phyloP scores from a whole-genome alignment of 345 rosid genomes.

The Punica granatum region DNA sequence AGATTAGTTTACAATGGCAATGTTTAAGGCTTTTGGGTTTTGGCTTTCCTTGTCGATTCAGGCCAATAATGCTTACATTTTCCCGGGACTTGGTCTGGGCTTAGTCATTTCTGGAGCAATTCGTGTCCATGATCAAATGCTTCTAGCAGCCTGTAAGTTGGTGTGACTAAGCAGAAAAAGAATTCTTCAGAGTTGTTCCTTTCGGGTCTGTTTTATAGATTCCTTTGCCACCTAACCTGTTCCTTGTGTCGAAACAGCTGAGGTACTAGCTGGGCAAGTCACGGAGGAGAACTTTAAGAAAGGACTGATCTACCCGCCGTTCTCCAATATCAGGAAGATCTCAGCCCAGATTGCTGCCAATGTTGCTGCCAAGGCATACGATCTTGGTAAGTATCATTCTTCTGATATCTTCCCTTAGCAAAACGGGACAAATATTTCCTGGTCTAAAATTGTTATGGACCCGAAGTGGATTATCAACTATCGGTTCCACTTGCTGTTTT shows the following conservation, averaged over 20 bases:
- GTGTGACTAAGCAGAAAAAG: not conserved
- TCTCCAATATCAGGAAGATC: constrained; percentile 68
- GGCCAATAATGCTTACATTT: constrained; percentile 94
- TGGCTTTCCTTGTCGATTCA: constrained; percentile 15
- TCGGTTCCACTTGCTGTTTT: not conserved
- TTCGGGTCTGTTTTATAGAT: not conserved
- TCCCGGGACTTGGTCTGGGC: constrained; percentile 93
- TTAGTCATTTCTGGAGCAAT: constrained; percentile 82
- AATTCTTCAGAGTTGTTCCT: not conserved
- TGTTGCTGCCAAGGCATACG: constrained; percentile 92
- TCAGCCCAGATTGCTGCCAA: constrained; percentile 91
- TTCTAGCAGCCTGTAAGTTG: constrained; percentile 82
- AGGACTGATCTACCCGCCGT: constrained; percentile 86
- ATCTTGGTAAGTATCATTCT: constrained; percentile 45
- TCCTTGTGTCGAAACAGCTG: constrained; percentile 39
- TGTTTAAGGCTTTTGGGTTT: not conserved
- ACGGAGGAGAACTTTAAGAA: constrained; percentile 51
- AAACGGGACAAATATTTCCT: not conserved
- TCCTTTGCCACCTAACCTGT: not conserved
- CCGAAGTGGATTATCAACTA: not conserved
- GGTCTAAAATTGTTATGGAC: not conserved
- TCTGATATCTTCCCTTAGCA: not conserved
- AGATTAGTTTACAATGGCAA: too few relatives aligned
- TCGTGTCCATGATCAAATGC: constrained; percentile 89
- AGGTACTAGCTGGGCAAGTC: constrained; percentile 82